Percentiles rank a stretch among this genome's conserved stretches.
phyloP scores from a whole-genome alignment of 805 yeast species.

The Yarrowia sp. region DNA sequence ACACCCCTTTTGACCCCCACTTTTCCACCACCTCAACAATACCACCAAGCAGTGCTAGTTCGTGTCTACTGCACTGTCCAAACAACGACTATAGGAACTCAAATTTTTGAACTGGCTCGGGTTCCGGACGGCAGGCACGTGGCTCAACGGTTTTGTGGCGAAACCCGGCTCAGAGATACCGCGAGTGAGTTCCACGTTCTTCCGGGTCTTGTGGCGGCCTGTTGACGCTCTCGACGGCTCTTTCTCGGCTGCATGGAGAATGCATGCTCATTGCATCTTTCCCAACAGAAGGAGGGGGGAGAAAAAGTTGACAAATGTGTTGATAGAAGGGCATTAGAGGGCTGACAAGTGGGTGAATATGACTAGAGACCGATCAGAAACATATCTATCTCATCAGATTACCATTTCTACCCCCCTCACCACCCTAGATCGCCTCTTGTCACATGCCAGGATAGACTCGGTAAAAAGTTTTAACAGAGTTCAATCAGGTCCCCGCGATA shows the following conservation, averaged over 20 bases:
- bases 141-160: too few relatives aligned
- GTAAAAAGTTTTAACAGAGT: constrained; percentile 19
- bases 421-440: background rate
- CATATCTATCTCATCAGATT: too few relatives aligned
- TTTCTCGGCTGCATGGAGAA: background rate
- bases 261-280: constrained; percentile 17
- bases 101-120: too few relatives aligned
- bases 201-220: too few relatives aligned
- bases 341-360: too few relatives aligned
- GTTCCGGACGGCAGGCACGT: too few relatives aligned
- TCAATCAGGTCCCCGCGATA: constrained; percentile 33
- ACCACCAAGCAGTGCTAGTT: background rate
- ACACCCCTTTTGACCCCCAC: too few relatives aligned
- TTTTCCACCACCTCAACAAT: background rate
- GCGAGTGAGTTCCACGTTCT: too few relatives aligned
- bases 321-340: background rate
- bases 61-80: background rate
- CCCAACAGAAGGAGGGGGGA: background rate
- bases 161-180: too few relatives aligned
- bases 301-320: background rate
- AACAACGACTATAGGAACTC: background rate
- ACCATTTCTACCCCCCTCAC: too few relatives aligned
- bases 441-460: constrained; percentile 4
- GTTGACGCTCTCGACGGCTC: too few relatives aligned
- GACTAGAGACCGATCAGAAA: too few relatives aligned